Percentiles rank a stretch among this genome's conserved stretches.
phyloP scores from a whole-genome alignment of 2,329 filamentous ascomycete species.

The Trichoderma brevicompactum region DNA sequence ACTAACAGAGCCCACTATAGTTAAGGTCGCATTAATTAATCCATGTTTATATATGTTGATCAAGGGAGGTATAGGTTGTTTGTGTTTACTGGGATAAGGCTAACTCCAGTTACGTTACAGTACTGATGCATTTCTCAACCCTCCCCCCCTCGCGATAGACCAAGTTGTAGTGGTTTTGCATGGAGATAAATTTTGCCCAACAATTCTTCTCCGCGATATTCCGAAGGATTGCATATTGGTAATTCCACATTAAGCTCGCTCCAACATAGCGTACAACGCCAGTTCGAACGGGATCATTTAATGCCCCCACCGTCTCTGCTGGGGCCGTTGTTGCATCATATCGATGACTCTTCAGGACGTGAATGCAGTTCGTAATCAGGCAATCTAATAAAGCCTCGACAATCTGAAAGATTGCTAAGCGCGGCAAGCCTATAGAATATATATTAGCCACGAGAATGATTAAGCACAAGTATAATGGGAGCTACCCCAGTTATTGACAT shows the following conservation, averaged over 20 bases:
- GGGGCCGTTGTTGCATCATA: constrained; percentile 52
- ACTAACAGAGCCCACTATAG: constrained; percentile 26
- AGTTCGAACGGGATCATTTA: constrained; percentile 57
- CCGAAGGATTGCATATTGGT: constrained; percentile 53
- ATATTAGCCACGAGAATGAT: too few relatives aligned
- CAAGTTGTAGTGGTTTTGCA: constrained; percentile 60
- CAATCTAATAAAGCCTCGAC: constrained; percentile 62
- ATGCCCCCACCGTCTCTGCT: constrained; percentile 62
- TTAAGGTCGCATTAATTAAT: not conserved
- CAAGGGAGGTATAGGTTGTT: not conserved
- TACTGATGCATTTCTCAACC: constrained; percentile 47
- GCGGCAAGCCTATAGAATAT: constrained; percentile 47
- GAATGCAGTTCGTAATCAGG: constrained; percentile 59
- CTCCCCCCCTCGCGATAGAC: constrained; percentile 61
- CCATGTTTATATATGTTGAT: not conserved
- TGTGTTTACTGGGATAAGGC: constrained; percentile 29
- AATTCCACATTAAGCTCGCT: constrained; percentile 44
- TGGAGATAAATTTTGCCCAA: constrained; percentile 60
- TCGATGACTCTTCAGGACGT: constrained; percentile 60
- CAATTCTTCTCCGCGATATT: constrained; percentile 55
- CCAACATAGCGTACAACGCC: constrained; percentile 55
- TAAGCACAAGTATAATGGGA: not conserved
- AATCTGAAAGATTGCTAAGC: constrained; percentile 67
- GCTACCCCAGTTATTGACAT: constrained; percentile 22
- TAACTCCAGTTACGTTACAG: constrained; percentile 26